Evolutionary conservation across 352 stramenopile genomes (phyloP).

Genomic region (Phytopythium cucurbitacearum): DNA sequence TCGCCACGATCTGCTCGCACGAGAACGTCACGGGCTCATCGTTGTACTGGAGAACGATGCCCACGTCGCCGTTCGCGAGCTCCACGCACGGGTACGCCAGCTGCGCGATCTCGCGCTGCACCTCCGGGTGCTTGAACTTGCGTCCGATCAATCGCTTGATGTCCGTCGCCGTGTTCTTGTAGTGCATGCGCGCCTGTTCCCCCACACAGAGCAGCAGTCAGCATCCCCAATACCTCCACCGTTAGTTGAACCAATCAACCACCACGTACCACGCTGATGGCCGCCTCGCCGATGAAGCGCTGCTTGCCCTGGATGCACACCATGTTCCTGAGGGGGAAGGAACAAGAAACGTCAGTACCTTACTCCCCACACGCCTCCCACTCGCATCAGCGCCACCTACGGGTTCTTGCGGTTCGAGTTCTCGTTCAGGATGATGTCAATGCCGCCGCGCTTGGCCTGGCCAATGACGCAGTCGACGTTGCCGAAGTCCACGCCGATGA

Average conservation of each 20-base stretch:
- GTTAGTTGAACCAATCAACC: slow-evolving; percentile 14
- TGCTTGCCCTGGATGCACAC: slow-evolving; percentile 88
- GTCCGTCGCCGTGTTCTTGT: slow-evolving; percentile 97
- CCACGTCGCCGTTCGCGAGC: slow-evolving; percentile 83
- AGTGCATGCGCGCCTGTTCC: slow-evolving; percentile 87
- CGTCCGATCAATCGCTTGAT: slow-evolving; percentile 97
- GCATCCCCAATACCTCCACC: background rate
- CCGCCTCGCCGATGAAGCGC: slow-evolving; percentile 92
- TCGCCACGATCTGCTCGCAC: slow-evolving; percentile 95
- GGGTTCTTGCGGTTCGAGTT: slow-evolving; percentile 98
- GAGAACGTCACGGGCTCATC: slow-evolving; percentile 89
- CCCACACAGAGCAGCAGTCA: background rate
- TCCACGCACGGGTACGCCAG: slow-evolving; percentile 91
- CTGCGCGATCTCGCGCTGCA: slow-evolving; percentile 94
- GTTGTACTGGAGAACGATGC: slow-evolving; percentile 92
- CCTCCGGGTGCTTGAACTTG: slow-evolving; percentile 94
- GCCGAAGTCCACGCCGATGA: slow-evolving; percentile 97
- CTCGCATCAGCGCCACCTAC: slow-evolving; percentile 24
- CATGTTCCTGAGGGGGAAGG: slow-evolving; percentile 46
- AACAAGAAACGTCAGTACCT: background rate
- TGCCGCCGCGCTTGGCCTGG: slow-evolving; percentile 94
- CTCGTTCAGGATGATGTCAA: slow-evolving; percentile 99
- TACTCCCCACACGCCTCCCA: too few species aligned
- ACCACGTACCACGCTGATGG: slow-evolving; percentile 59
- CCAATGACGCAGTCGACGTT: slow-evolving; percentile 96